These are phyloP conservation scores for Sesbania bispinosa DNA, from an alignment of 306 rosid species.

Conservation along the genomic window DNA sequence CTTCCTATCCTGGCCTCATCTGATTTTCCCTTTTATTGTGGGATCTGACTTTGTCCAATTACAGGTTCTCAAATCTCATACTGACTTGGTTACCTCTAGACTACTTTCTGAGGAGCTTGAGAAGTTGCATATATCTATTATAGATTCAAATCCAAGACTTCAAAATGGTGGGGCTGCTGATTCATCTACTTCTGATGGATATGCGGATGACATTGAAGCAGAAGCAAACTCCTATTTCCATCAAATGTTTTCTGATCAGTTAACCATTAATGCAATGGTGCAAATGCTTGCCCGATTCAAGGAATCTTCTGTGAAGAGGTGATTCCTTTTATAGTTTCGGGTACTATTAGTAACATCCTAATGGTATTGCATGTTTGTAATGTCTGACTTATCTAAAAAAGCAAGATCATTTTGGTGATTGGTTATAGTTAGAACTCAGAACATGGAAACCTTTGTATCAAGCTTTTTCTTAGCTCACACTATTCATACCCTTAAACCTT, in stretches of 20 bases:
- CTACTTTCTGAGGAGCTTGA: conserved; percentile 88
- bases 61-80: conserved; percentile 85
- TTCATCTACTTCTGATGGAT: conserved; percentile 69
- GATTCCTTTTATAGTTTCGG: too few relatives aligned
- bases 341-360: background rate
- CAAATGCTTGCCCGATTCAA: conserved; percentile 80
- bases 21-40: background rate
- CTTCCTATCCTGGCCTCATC: background rate
- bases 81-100: conserved; percentile 43
- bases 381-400: background rate
- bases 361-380: background rate
- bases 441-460: background rate
- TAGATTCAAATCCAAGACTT: conserved; percentile 72
- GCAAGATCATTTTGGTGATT: background rate
- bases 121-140: conserved; percentile 52
- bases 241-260: conserved; percentile 83
- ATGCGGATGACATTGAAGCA: conserved; percentile 71
- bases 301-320: conserved; percentile 90
- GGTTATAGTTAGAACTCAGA: background rate
- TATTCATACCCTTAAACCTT: background rate
- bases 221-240: conserved; percentile 92
- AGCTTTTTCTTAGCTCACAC: background rate
- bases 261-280: conserved; percentile 74
- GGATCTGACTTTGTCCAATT: conserved; percentile 5
- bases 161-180: conserved; percentile 65